These are phyloP conservation scores for Chrysanthemum lavandulifolium DNA, from an alignment of 129 eudicot species.

Conservation along the genomic window DNA sequence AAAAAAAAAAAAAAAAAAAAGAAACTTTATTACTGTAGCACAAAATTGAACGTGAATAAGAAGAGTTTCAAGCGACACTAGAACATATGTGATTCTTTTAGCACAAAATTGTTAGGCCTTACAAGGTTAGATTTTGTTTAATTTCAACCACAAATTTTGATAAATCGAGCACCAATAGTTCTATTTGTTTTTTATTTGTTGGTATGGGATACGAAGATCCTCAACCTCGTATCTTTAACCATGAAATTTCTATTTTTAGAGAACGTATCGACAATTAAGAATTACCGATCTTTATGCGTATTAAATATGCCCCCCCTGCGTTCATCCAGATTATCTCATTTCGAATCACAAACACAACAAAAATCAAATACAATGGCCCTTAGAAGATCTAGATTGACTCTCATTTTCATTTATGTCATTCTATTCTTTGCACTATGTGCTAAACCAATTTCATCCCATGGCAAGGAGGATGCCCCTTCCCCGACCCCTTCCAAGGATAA, in stretches of 20 bases:
- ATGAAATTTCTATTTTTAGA: constrained; percentile 10
- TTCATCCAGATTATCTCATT: not conserved
- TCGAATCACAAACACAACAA: constrained; percentile 8
- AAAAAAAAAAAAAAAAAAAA: too few relatives aligned
- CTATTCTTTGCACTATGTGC: constrained; percentile 15
- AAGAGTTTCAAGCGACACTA: too few relatives aligned
- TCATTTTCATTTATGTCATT: constrained; percentile 5
- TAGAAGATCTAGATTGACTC: constrained; percentile 1
- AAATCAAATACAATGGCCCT: constrained; percentile 22
- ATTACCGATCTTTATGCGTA: not conserved
- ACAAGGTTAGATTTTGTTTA: not conserved
- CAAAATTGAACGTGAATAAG: too few relatives aligned
- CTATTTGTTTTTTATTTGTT: not conserved
- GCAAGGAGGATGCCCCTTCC: not conserved
- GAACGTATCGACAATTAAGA: constrained; percentile 16
- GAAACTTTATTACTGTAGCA: too few relatives aligned
- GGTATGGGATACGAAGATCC: constrained; percentile 8
- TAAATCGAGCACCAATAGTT: constrained; percentile 10
- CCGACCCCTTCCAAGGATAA: not conserved
- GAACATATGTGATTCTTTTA: not conserved
- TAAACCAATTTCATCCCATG: constrained; percentile 6
- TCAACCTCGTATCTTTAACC: constrained; percentile 13
- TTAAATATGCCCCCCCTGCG: not conserved
- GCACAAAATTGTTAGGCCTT: not conserved
- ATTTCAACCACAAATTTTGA: constrained; percentile 1